Base-by-base conservation (phyloP, 2,329 filamentous ascomycete species). In the Intubia oerlemansii region DNA sequence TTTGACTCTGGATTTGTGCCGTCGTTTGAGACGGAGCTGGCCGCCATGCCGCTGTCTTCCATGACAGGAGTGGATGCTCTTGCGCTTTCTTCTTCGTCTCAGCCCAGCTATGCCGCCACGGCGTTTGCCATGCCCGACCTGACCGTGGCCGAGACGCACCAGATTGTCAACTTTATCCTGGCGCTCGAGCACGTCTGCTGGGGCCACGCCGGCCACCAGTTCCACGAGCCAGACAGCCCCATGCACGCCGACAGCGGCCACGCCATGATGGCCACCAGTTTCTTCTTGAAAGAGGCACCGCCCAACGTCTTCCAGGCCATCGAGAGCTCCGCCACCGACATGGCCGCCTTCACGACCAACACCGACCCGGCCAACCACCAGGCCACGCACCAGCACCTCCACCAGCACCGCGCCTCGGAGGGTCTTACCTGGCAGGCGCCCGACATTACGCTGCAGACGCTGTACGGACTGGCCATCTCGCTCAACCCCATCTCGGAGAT, bases 151-250 rank as follows among this genome's bases (percentile, higher is more conserved):
- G 50, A 62, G 38, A 57, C 54, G 18, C 51, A 56, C 24, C 44
- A 48, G 24, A 57, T 50, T 12, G 52, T 65, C 36, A 64, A 65
- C 43, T 62, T 65, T 30, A 60, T 65, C 32, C 46, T 65, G 14
- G 52, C 55, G 59, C 51, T 63, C 28, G 60, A 64, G 37, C 59
- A 61, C 37, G 50, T 58, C 24, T 64, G 59, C 45, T 60, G 57
- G 54, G 43, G 56, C 32, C 59, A 63, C 39, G 59, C 57, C 39
- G 43, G 46, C 36, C 40, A 49, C 6, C 47, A 50, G 14, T 48
- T 27, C 31, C 28, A 29, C 27, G 15, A 21, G 4, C 35, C 29
- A 11, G 25, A 19, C 13, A 20, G 25, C 20, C 32, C 24, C 11
- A 16, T 17, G 9, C 26, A 13, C 6, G 21, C 41, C 15, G 42